Evolutionary conservation across 176 grass and related monocot genomes (phyloP), one percentile per base, ranked within the genome.

Genomic region (Pontederia paniculata): DNA sequence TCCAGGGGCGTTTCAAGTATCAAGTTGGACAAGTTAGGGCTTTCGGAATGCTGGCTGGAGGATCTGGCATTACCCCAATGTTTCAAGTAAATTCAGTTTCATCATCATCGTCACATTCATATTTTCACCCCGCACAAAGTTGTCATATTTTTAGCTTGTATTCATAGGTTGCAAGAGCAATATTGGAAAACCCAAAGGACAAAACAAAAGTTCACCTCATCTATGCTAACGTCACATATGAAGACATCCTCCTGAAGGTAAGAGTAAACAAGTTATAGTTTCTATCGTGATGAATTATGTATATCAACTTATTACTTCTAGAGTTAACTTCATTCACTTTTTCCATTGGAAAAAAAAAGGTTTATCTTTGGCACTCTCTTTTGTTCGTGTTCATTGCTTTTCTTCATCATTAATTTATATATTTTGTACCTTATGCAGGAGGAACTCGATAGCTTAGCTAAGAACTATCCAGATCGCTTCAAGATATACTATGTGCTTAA

Each of bases 161-260:
- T 31, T 9, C 13, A 51, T 72, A 97, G 93, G 93, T 97, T 61
- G 55, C 93, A 55, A 90, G 93, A 48, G 86, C 83, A 52, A 98
- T 98, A 70, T 77, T 98, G 50, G 93, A 98, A 80, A 84, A 98
- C 72, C 80, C 83, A 37, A 77, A 63, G 2, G 93, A 91, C 43
- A 84, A 54, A 11, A 91, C 93, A 0, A 84, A 82, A 44, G 83
- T 98, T 79, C 73, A 98, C 68, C 81, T 98, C 25, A 80, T 98
- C 58, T 98, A 98, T 45, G 93, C 93, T 43, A 91, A 98, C 80
- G 93, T 91, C 62, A 77, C 86, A 46, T 59, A 72, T 31, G 93
- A 98, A 57, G 93, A 98, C 72, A 98, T 98, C 61, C 93, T 98
- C 79, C 69, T 98, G 50, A 98, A 98, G 93, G 93, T 98, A 22